Evolutionary conservation across 2,329 filamentous ascomycete species (phyloP), one percentile per base, ranked within the genome.

Genomic region (Bipolaris cookei): DNA sequence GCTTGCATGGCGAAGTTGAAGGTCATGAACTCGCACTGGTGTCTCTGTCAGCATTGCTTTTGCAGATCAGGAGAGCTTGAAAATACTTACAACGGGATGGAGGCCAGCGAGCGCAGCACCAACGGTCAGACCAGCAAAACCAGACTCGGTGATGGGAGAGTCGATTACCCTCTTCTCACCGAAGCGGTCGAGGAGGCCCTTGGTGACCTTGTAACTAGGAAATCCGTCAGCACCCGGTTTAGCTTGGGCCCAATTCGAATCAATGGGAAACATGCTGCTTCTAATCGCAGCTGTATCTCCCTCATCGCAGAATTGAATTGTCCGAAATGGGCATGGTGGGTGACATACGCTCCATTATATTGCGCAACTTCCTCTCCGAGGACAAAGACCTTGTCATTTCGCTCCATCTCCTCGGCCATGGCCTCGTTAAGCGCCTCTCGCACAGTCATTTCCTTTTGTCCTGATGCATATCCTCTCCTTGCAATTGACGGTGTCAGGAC

Each of bases 1-100:
- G 95, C 92, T 84, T 99, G 95, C 95, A 99, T 99, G 80, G 95
- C 94, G 78, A 98, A 98, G 87, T 99, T 99, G 88, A 97, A 98
- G 75, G 95, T 99, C 95, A 99, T 99, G 86, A 99, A 99, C 84
- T 99, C 95, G 86, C 90, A 95, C 91, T 95, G 66, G 49, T 6
- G 16, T 56, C 11, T 64, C 35, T 60, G 66, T 71, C 54, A 64
- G 63, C 16, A 28, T 42, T 34, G 46, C 56, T 43, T 43, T 51
- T 34, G 25, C 8, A 3, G 7, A n/a, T 5, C n/a, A 32, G 14
- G 34, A 10, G 35, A 8, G 11, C 16, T 2, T 7, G 32, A 28
- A 47, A 32, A 44, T 49, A 59, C 91, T 84, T 84, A 96, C 92
- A 70, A 99, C 86, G 61, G 95, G 95, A 82, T 96, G 90, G 70